A percentile compares a stretch with the other conserved stretches of the same genome.
These are phyloP conservation scores for Aureobasidium namibiae DNA, from an alignment of 2,329 filamentous ascomycete species.

Conservation along the genomic window DNA sequence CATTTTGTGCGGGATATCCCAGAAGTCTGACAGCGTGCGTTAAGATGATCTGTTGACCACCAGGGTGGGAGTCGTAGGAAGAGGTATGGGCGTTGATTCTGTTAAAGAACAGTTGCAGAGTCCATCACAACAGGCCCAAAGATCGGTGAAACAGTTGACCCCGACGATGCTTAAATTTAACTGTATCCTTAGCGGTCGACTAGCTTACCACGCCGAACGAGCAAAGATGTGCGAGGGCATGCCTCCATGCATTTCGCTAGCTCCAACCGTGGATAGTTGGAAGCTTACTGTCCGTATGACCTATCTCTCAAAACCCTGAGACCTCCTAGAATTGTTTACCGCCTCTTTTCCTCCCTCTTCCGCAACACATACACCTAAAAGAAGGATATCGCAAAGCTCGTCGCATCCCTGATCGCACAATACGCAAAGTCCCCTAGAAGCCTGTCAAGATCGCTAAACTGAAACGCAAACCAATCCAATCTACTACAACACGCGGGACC, in stretches of 20 bases:
- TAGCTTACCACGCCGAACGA: conserved; percentile 5
- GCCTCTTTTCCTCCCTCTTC: neutral
- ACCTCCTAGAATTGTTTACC: neutral
- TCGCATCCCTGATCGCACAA: neutral
- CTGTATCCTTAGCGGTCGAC: neutral
- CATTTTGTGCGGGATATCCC: neutral
- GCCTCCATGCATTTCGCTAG: conserved; percentile 1
- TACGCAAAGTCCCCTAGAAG: neutral
- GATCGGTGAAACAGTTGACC: conserved; percentile 8
- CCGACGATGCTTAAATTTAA: conserved; percentile 13
- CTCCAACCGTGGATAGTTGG: conserved; percentile 10
- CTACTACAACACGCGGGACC: neutral
- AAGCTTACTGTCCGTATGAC: conserved; percentile 2
- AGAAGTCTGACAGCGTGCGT: neutral
- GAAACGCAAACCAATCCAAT: neutral
- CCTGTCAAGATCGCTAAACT: conserved; percentile 2
- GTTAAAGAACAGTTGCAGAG: neutral
- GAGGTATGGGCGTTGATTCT: neutral
- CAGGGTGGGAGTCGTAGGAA: neutral
- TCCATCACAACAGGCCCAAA: neutral
- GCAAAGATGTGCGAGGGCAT: neutral
- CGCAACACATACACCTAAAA: neutral
- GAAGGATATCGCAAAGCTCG: no score
- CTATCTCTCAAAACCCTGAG: neutral
- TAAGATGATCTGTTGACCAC: neutral